These are phyloP conservation scores for Coemansia sp. DNA, from an alignment of 192 early-diverging fungal species.

Conservation along the genomic window DNA sequence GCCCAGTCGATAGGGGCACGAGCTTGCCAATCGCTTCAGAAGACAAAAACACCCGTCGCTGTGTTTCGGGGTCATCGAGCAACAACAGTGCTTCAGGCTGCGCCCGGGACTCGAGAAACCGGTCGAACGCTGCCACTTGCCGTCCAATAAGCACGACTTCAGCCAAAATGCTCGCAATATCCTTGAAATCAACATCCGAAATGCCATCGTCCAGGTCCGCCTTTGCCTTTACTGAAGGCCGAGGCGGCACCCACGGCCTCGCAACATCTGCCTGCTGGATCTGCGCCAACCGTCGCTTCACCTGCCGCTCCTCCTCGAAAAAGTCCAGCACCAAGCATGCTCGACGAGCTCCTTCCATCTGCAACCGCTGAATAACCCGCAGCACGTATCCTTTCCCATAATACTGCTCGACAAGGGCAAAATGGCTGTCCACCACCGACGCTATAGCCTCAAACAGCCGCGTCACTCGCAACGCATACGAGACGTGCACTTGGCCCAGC, in stretches of 20 bases:
- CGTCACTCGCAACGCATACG: constrained; percentile 80
- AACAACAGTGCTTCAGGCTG: constrained; percentile 46
- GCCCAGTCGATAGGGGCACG: constrained; percentile 17
- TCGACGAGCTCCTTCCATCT: constrained; percentile 85
- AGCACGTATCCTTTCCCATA: constrained; percentile 90
- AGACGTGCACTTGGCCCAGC: constrained; percentile 17
- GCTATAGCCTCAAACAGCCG: constrained; percentile 88
- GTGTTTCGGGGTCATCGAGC: constrained; percentile 10
- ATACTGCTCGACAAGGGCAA: constrained; percentile 75
- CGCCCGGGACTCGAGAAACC: constrained; percentile 82
- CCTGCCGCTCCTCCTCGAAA: constrained; percentile 74
- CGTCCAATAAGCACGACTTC: constrained; percentile 85
- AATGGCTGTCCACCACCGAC: constrained; percentile 82
- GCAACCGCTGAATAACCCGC: constrained; percentile 81
- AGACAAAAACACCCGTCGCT: constrained; percentile 33
- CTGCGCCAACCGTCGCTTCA: constrained; percentile 49
- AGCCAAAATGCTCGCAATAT: constrained; percentile 73
- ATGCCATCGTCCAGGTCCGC: constrained; percentile 26
- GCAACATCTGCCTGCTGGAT: constrained; percentile 18
- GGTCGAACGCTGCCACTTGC: constrained; percentile 71
- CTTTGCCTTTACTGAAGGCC: constrained; percentile 15
- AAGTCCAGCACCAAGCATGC: constrained; percentile 72
- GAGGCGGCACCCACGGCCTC: background rate
- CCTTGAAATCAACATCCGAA: constrained; percentile 67
- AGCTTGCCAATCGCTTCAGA: constrained; percentile 18